phyloP scores from a whole-genome alignment of 331 rosid genomes.

The Pyracantha coccinea region DNA sequence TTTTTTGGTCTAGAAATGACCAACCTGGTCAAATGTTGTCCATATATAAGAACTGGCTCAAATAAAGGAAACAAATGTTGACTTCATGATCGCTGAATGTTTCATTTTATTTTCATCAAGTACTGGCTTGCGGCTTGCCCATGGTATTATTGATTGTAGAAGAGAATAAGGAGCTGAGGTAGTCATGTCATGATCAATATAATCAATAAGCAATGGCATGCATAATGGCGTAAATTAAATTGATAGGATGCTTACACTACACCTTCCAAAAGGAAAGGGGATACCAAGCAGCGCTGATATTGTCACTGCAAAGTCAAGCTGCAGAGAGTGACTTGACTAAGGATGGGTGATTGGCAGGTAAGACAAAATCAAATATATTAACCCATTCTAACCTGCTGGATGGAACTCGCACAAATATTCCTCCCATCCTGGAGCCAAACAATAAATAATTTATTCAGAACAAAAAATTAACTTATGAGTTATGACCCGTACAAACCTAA shows the following conservation, averaged over 20 bases:
- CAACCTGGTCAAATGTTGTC: not conserved
- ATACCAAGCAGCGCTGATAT: slow-evolving; percentile 84
- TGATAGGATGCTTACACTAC: slow-evolving; percentile 68
- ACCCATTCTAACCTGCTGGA: too few relatives aligned
- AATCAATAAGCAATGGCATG: slow-evolving; percentile 9
- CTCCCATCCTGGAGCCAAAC: slow-evolving; percentile 48
- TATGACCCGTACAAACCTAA: not conserved
- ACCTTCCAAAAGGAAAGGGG: slow-evolving; percentile 99
- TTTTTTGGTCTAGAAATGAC: not conserved
- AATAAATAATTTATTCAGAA: not conserved
- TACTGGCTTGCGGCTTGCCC: not conserved
- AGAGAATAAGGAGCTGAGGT: not conserved
- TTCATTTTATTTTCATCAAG: not conserved
- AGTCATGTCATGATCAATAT: slow-evolving; percentile 5
- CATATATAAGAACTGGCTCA: not conserved
- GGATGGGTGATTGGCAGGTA: slow-evolving; percentile 15
- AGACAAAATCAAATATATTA: not conserved
- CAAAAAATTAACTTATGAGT: not conserved
- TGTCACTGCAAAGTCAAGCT: slow-evolving; percentile 97
- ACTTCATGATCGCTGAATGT: not conserved
- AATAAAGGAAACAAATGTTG: not conserved
- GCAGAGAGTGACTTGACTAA: slow-evolving; percentile 32
- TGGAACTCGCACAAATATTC: slow-evolving; percentile 27
- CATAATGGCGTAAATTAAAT: slow-evolving; percentile 13
- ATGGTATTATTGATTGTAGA: not conserved